These are phyloP conservation scores for button mushroom (Agaricus bisporus) DNA, from an alignment of 768 basidiomycete species.

Conservation along the genomic window DNA sequence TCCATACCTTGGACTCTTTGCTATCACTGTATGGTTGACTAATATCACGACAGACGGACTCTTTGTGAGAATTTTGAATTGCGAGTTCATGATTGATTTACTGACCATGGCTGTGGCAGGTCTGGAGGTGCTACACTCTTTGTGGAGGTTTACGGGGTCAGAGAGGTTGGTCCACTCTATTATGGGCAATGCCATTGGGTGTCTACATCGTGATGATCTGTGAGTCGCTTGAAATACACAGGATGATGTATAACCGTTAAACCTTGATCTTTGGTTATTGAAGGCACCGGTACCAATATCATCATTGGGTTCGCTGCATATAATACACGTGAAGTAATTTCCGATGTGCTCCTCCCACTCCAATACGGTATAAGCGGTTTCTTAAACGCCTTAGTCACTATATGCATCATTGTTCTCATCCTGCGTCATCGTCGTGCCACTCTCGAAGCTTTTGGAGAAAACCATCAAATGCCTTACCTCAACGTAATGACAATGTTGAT, in stretches of 20 bases:
- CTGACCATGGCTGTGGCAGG: neutral
- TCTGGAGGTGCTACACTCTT: neutral
- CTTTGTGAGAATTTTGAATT: neutral
- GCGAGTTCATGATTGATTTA: neutral
- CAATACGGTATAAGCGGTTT: neutral
- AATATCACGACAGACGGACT: neutral
- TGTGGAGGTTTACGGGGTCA: neutral
- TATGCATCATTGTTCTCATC: conserved; percentile 7
- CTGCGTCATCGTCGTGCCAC: conserved; percentile 8
- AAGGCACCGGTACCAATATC: neutral
- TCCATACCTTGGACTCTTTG: neutral
- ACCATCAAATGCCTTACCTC: no score
- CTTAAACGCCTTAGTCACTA: conserved; percentile 13
- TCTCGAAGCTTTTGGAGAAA: no score
- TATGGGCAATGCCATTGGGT: neutral
- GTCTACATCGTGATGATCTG: neutral
- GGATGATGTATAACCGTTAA: neutral
- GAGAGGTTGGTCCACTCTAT: neutral
- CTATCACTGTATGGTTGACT: neutral
- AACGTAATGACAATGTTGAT: conserved; percentile 12
- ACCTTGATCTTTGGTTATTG: neutral
- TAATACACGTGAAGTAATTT: neutral
- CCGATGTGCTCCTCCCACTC: neutral
- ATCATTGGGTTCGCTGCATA: neutral
- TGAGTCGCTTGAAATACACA: neutral